phyloP scores from a whole-genome alignment of 2,329 filamentous ascomycete species.

The Hypoxylon sp. region DNA sequence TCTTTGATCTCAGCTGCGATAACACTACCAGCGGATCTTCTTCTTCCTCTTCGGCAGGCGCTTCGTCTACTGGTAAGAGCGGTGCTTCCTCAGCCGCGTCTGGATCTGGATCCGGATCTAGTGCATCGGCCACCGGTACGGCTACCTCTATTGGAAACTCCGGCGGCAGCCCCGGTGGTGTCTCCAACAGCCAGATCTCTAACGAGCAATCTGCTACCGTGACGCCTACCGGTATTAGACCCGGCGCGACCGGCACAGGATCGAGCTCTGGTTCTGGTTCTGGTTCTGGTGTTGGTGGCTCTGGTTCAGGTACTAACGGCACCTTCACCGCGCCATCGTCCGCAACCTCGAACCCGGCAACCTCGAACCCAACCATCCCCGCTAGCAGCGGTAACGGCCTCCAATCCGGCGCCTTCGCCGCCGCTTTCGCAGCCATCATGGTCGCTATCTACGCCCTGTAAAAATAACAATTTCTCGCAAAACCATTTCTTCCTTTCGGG shows the following conservation, averaged over 20 bases:
- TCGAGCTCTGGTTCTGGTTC: slow-evolving; percentile 39
- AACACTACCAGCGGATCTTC: slow-evolving; percentile 52
- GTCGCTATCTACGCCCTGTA: slow-evolving; percentile 54
- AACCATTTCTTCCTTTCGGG: slow-evolving; percentile 13
- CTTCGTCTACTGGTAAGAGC: slow-evolving; percentile 43
- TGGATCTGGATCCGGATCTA: slow-evolving; percentile 31
- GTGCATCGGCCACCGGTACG: slow-evolving; percentile 32
- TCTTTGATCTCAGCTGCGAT: slow-evolving; percentile 75
- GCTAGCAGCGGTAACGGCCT: slow-evolving; percentile 42
- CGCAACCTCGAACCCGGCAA: slow-evolving; percentile 29
- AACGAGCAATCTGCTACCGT: slow-evolving; percentile 47
- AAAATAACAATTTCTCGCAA: slow-evolving; percentile 25
- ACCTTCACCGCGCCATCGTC: slow-evolving; percentile 44
- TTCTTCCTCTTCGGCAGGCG: slow-evolving; percentile 41
- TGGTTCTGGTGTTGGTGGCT: slow-evolving; percentile 44
- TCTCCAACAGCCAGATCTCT: slow-evolving; percentile 50
- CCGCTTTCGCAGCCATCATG: slow-evolving; percentile 52
- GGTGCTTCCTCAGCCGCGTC: slow-evolving; percentile 35
- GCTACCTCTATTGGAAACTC: slow-evolving; percentile 43
- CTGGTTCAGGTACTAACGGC: slow-evolving; percentile 49
- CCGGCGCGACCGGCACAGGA: slow-evolving; percentile 38
- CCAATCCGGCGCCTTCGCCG: slow-evolving; percentile 51
- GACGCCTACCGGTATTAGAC: slow-evolving; percentile 36
- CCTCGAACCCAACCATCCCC: slow-evolving; percentile 39
- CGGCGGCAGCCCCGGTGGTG: slow-evolving; percentile 48